Evolutionary conservation across 495 filamentous ascomycete genomes (phyloP).

Genomic region (Xanthoparmelia taractica): DNA sequence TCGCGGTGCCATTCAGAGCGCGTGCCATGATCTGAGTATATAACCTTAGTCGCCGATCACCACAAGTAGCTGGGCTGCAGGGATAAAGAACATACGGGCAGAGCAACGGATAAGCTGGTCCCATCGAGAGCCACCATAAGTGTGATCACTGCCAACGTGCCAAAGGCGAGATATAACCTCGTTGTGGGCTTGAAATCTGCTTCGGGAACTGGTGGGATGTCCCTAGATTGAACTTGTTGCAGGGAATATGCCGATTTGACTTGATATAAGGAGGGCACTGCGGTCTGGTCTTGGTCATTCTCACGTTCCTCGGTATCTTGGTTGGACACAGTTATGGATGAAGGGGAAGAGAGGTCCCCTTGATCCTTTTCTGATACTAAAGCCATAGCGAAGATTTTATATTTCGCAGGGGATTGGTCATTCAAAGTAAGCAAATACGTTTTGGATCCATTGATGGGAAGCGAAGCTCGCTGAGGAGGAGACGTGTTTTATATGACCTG

Average conservation of each 20-base stretch:
- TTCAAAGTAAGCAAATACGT: neutral
- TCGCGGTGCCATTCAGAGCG: constrained; percentile 44
- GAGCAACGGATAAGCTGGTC: constrained; percentile 63
- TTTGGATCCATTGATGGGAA: neutral
- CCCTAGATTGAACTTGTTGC: constrained; percentile 13
- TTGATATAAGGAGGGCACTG: constrained; percentile 2
- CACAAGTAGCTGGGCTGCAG: neutral
- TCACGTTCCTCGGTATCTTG: neutral
- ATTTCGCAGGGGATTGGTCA: neutral
- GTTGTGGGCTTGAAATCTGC: constrained; percentile 24
- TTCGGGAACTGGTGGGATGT: constrained; percentile 14
- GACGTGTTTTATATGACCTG: neutral
- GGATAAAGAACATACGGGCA: constrained; percentile 46
- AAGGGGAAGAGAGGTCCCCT: neutral
- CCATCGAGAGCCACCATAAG: constrained; percentile 67
- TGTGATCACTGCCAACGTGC: constrained; percentile 52
- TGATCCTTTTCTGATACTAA: neutral
- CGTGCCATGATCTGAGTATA: constrained; percentile 32
- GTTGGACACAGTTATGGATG: neutral
- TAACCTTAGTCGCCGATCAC: constrained; percentile 4
- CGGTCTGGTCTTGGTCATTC: neutral
- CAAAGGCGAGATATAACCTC: constrained; percentile 34
- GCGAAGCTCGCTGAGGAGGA: neutral
- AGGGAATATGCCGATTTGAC: constrained; percentile 4
- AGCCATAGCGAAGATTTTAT: neutral